phyloP scores from a whole-genome alignment of 345 rosid genomes.

The Gossypium arboreum region DNA sequence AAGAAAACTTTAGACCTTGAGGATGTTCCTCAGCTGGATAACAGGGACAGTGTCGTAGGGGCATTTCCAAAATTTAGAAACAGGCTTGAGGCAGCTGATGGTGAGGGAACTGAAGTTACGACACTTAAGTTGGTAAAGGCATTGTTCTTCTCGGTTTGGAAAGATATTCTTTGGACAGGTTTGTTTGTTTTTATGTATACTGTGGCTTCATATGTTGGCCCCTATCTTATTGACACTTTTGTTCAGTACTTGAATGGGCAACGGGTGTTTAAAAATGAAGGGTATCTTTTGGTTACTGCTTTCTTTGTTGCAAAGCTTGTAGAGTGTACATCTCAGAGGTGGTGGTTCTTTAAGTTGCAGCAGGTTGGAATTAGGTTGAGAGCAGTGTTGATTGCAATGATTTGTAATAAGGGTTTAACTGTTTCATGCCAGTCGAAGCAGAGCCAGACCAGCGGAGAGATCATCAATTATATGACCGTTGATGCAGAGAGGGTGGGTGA shows the following conservation, averaged over 20 bases:
- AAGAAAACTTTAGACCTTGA: constrained; percentile 35
- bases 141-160: constrained; percentile 29
- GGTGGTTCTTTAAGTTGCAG: constrained; percentile 38
- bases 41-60: constrained; percentile 26
- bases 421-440: constrained; percentile 45
- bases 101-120: constrained; percentile 25
- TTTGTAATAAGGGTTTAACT: constrained; percentile 52
- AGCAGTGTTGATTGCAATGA: constrained; percentile 38
- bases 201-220: constrained; percentile 36
- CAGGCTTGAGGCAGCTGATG: constrained; percentile 28
- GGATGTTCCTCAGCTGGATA: constrained; percentile 46
- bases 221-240: constrained; percentile 42
- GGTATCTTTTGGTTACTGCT: constrained; percentile 35
- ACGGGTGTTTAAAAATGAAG: constrained; percentile 34
- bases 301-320: constrained; percentile 49
- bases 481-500: constrained; percentile 55
- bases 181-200: constrained; percentile 24
- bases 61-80: constrained; percentile 21
- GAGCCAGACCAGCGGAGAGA: constrained; percentile 58
- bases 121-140: constrained; percentile 32
- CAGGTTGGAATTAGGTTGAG: constrained; percentile 42
- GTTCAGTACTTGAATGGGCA: constrained; percentile 44
- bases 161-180: constrained; percentile 26
- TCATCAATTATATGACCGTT: constrained; percentile 52
- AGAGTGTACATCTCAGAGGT: constrained; percentile 50